Base-by-base conservation (phyloP, 1,284 basidiomycete genomes). In the Sphaerobolus stellatus region DNA sequence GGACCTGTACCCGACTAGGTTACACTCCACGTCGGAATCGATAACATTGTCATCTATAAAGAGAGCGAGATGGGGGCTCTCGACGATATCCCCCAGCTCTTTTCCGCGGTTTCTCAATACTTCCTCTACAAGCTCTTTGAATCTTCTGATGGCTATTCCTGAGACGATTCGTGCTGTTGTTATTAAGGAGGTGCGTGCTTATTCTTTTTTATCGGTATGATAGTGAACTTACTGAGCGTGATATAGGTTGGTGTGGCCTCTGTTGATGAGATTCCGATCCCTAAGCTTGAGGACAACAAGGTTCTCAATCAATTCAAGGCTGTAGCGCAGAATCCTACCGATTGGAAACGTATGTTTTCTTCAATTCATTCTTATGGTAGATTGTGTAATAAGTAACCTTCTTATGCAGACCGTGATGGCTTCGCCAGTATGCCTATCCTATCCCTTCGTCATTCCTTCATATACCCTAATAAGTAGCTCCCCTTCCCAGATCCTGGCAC, bases 201-300 rank as follows among this genome's bases (percentile, higher is more conserved):
- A 8, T 44, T 29, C n/a, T n/a, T n/a, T n/a, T n/a, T n/a, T n/a
- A n/a, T n/a, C n/a, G n/a, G n/a, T n/a, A n/a, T n/a, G n/a, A n/a
- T n/a, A n/a, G n/a, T n/a, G n/a, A n/a, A n/a, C n/a, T n/a, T n/a
- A n/a, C 14, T 24, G 13, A 3, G 22, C 33, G 13, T 43, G 22
- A 13, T 27, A 16, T 20, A 53, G 51, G 44, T 25, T 25, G 30
- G 38, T n/a, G 47, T 33, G 14, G 51, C 47, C 16, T 57, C 50
- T 16, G 67, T 64, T 25, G 69, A 72, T 28, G 65, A 68, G 41
- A 55, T 72, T 29, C 71, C 71, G 4, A 62, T 66, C 13, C 51
- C 55, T 18, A 22, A 28, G 11, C 29, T 34, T 16, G 56, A 16
- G 25, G 50, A 43, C 0, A 43, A 61, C 36, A 61, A 67, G 24